Conservation (phyloP, 257 asterid genomes). For the Nicotiana undulata region DNA sequence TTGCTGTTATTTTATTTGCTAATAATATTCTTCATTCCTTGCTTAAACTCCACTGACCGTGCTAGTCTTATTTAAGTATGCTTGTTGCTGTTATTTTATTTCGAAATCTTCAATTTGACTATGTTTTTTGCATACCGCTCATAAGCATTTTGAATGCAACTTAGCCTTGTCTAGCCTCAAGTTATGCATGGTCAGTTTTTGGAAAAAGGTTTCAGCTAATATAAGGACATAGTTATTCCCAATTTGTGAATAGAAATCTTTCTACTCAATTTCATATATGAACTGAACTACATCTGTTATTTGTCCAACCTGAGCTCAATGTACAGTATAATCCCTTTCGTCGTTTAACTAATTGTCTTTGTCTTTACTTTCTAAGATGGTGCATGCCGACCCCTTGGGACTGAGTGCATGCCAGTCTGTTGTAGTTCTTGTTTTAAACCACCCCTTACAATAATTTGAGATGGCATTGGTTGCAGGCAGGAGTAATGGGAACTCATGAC, state of each 20-base stretch:
- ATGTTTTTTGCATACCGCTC: not conserved
- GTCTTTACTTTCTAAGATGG: not conserved
- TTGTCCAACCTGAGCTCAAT: not conserved
- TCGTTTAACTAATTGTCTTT: not conserved
- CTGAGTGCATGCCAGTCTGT: not conserved
- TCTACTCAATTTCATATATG: not conserved
- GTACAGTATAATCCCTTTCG: not conserved
- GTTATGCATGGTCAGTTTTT: not conserved
- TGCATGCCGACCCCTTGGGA: not conserved
- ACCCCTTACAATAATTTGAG: not conserved
- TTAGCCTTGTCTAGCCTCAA: not conserved
- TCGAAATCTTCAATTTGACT: not conserved
- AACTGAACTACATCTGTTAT: not conserved
- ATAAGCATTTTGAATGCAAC: not conserved
- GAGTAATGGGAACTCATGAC: slow-evolving; percentile 86
- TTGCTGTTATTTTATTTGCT: not conserved
- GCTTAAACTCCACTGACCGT: not conserved
- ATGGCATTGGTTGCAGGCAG: slow-evolving; percentile 38
- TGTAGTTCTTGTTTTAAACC: not conserved
- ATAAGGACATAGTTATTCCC: not conserved
- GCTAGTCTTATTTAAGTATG: not conserved
- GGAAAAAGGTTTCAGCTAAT: not conserved
- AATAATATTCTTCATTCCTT: not conserved
- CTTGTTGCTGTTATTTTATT: not conserved
- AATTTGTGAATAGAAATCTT: not conserved